phyloP scores from a whole-genome alignment of 2,329 filamentous ascomycete species.

The Tolypocladium album region DNA sequence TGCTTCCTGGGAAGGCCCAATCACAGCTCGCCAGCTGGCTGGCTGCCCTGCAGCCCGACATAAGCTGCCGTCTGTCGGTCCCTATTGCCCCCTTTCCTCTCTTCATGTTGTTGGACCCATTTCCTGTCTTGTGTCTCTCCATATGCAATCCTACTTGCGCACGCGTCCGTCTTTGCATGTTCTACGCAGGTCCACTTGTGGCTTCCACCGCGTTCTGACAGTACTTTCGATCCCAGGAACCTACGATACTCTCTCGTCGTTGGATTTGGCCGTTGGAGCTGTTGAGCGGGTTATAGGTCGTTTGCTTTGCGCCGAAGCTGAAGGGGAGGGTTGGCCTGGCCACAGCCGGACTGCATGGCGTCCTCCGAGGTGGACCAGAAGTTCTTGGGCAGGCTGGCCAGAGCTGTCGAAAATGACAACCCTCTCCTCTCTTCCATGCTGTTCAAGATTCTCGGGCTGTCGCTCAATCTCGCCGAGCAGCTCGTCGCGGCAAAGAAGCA shows the following conservation, averaged over 20 bases:
- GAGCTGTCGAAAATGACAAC: constrained; percentile 65
- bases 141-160: neutral
- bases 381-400: constrained; percentile 82
- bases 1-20: constrained; percentile 13
- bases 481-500: constrained; percentile 75
- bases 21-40: constrained; percentile 25
- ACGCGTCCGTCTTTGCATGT: neutral
- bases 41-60: neutral
- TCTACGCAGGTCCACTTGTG: neutral
- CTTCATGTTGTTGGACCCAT: neutral
- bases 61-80: neutral
- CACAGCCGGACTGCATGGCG: constrained; percentile 53
- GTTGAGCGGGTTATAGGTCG: neutral
- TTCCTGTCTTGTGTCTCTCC: neutral
- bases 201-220: neutral
- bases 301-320: neutral
- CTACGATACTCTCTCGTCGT: neutral
- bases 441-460: constrained; percentile 85
- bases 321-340: neutral
- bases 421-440: constrained; percentile 71
- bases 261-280: neutral
- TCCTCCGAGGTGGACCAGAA: constrained; percentile 97
- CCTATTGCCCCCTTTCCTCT: neutral
- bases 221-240: neutral
- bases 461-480: constrained; percentile 75